Percentiles rank a stretch among this genome's conserved stretches.
Evolutionary conservation across 495 filamentous ascomycete genomes (phyloP).

Genomic region (Penicillium dipodomyicola): DNA sequence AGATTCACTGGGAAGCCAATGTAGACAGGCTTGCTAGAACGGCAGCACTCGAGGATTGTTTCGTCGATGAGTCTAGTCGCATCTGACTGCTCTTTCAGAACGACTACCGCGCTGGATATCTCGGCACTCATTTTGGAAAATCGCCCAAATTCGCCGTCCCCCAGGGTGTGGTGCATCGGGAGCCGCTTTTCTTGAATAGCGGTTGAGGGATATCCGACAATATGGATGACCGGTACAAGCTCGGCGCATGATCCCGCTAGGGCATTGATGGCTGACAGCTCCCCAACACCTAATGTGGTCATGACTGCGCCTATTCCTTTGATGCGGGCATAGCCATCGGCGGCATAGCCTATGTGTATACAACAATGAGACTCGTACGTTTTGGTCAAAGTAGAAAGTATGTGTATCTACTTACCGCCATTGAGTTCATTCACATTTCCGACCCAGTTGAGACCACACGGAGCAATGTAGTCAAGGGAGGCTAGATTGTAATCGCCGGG

Average conservation of each 20-base stretch:
- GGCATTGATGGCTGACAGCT: slow-evolving; percentile 71
- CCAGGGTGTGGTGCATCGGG: slow-evolving; percentile 42
- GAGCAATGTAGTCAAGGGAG: slow-evolving; percentile 62
- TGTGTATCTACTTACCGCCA: slow-evolving; percentile 43
- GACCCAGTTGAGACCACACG: slow-evolving; percentile 64
- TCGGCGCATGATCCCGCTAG: slow-evolving; percentile 71
- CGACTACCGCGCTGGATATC: slow-evolving; percentile 8
- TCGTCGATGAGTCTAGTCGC: slow-evolving; percentile 16
- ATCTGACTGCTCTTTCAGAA: slow-evolving; percentile 6
- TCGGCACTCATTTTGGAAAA: slow-evolving; percentile 33
- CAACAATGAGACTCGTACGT: background rate
- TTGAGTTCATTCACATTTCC: slow-evolving; percentile 79
- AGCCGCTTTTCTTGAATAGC: slow-evolving; percentile 23
- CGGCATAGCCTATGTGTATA: slow-evolving; percentile 52
- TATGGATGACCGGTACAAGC: slow-evolving; percentile 73
- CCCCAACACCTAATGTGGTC: slow-evolving; percentile 79
- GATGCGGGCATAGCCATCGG: slow-evolving; percentile 75
- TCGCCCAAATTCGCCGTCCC: slow-evolving; percentile 34
- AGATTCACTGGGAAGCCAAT: slow-evolving; percentile 17
- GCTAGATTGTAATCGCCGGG: slow-evolving; percentile 74
- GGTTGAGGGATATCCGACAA: slow-evolving; percentile 57
- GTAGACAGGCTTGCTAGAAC: slow-evolving; percentile 16
- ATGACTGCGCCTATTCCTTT: slow-evolving; percentile 67
- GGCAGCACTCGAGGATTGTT: slow-evolving; percentile 12
- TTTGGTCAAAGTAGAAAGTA: background rate